Evolutionary conservation across 495 filamentous ascomycete genomes (phyloP), one percentile per base, ranked within the genome.

Genomic region (Penicillium turbatum): DNA sequence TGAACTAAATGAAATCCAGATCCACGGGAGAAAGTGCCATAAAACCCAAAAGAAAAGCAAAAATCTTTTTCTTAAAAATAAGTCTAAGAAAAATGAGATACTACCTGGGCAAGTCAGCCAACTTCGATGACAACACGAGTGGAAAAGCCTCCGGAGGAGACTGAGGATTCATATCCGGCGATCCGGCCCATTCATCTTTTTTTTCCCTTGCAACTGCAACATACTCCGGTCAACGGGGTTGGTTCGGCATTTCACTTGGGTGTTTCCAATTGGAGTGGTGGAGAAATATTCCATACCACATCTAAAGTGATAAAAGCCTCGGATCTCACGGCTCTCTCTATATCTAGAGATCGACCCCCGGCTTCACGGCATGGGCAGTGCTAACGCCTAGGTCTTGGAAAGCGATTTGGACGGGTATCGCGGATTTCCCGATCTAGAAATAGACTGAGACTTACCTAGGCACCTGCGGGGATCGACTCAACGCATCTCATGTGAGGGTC

Each of bases 71-170:
- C 21, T 24, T 24, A 24, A 4, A 24, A 24, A 2, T 24, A n/a
- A n/a, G n/a, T n/a, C n/a, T n/a, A n/a, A n/a, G n/a, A n/a, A n/a
- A n/a, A n/a, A n/a, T n/a, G n/a, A n/a, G n/a, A n/a, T n/a, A n/a
- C n/a, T n/a, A n/a, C n/a, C n/a, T n/a, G n/a, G 11, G 11, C 31
- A 7, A 24, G 16, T 26, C 13, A 13, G 27, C 16, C n/a, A 30
- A 30, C 8, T 24, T 30, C 56, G 59, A 67, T 67, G 64, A 67
- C 61, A 62, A 62, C 61, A 65, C 59, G 59, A 67, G 57, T 55
- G 55, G 37, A 27, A 54, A 35, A 46, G 37, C 40, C 13, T 44
- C 21, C 21, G 21, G n/a, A n/a, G 41, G 53, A 32, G 56, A 44
- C 17, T 27, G 40, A 24, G 24, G 54, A 13, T 50, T 36, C 39